A percentile compares a stretch with the other conserved stretches of the same genome.
Conservation (phyloP, 2,329 filamentous ascomycete genomes). For the Exophiala xenobiotica region DNA sequence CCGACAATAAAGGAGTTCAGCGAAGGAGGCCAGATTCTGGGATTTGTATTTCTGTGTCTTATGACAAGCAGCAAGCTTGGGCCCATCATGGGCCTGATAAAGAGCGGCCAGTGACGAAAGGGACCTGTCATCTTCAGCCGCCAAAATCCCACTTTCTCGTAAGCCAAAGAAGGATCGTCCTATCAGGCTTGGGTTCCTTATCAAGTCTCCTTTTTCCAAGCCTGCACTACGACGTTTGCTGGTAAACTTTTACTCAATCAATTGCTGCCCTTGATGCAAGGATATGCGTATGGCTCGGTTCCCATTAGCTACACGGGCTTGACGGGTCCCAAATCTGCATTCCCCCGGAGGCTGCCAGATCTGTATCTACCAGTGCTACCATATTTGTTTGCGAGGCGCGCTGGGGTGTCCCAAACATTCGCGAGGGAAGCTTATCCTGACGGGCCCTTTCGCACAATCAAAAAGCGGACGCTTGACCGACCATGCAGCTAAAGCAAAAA, state of each 20-base stretch:
- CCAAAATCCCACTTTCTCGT: conserved; percentile 9
- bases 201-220: conserved; percentile 13
- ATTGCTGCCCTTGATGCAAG: conserved; percentile 24
- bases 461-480: neutral
- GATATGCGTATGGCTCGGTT: neutral
- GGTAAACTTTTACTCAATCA: conserved; percentile 28
- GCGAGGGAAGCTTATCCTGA: conserved; percentile 19
- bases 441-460: conserved; percentile 7
- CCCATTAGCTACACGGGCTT: conserved; percentile 13
- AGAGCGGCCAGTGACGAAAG: neutral
- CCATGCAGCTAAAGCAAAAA: conserved; percentile 7
- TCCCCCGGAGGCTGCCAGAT: conserved; percentile 7
- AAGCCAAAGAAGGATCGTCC: conserved; percentile 1
- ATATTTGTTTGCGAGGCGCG: neutral
- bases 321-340: conserved; percentile 6
- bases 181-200: conserved; percentile 19
- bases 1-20: neutral
- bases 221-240: conserved; percentile 10
- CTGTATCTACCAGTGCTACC: conserved; percentile 9
- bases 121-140: neutral
- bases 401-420: neutral
- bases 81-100: conserved; percentile 4
- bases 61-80: neutral
- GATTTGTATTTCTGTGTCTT: conserved; percentile 2
- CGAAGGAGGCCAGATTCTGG: no score